These are phyloP conservation scores for Mallotus repandus DNA, from an alignment of 441 rosid species.

Conservation along the genomic window DNA sequence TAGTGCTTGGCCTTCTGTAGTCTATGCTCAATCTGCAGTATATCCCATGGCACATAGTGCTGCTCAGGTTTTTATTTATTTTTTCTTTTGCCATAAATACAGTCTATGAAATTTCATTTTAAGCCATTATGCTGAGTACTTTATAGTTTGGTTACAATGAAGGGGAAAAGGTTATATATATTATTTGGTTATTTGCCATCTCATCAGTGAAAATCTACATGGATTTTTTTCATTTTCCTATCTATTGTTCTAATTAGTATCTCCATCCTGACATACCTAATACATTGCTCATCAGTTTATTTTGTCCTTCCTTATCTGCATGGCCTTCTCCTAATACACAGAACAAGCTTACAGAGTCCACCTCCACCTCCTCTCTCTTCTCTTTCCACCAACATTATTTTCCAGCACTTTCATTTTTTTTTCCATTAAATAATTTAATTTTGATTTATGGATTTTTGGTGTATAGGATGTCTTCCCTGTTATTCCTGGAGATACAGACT, in stretches of 20 bases:
- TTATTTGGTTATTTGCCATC: background rate
- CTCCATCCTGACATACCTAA: background rate
- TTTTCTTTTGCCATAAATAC: background rate
- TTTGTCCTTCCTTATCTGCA: background rate
- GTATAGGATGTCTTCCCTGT: slow-evolving; percentile 87
- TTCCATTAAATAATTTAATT: slow-evolving; percentile 15
- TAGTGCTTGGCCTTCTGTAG: slow-evolving; percentile 80
- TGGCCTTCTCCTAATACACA: background rate
- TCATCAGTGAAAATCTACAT: background rate
- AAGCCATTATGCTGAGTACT: slow-evolving; percentile 17
- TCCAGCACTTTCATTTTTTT: background rate
- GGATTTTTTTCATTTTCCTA: background rate
- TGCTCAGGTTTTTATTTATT: slow-evolving; percentile 69
- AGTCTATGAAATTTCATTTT: slow-evolving; percentile 13
- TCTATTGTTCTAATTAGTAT: background rate
- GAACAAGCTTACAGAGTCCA: background rate
- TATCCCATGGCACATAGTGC: slow-evolving; percentile 99
- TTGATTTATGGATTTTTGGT: slow-evolving; percentile 14
- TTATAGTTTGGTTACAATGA: background rate
- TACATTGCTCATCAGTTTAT: background rate
- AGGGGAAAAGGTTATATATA: too few relatives aligned
- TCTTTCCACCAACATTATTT: background rate
- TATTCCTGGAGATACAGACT: slow-evolving; percentile 97
- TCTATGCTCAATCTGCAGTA: slow-evolving; percentile 86
- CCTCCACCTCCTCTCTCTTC: background rate